These are phyloP conservation scores for Epithele typhae DNA, from an alignment of 768 basidiomycete genomes.

Conservation along the genomic window DNA sequence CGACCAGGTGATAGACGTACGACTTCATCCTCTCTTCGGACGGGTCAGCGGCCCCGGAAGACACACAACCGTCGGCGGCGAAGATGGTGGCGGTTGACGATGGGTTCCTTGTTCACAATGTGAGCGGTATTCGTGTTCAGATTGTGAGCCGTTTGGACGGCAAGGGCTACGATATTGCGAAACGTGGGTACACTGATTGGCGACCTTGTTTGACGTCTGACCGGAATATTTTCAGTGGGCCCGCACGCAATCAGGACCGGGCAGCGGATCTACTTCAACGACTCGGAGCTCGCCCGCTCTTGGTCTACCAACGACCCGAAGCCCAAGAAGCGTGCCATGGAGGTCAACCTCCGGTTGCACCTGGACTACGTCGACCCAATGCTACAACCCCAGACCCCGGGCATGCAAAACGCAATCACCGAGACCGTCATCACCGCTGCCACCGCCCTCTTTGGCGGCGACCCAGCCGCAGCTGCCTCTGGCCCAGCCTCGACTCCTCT, in stretches of 20 bases:
- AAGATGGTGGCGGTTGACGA: constrained; percentile 61
- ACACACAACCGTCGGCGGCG: constrained; percentile 58
- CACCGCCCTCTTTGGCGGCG: constrained; percentile 68
- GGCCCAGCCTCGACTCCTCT: constrained; percentile 24
- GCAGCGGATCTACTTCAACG: constrained; percentile 79
- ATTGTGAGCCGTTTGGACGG: constrained; percentile 79
- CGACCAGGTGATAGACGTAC: constrained; percentile 50
- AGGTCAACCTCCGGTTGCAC: constrained; percentile 58
- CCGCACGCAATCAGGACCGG: constrained; percentile 77
- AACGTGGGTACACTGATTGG: constrained; percentile 46
- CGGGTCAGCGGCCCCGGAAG: constrained; percentile 54
- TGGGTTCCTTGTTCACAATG: constrained; percentile 74
- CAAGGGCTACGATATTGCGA: constrained; percentile 82
- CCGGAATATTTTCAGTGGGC: constrained; percentile 50
- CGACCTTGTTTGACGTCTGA: background rate
- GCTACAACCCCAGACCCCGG: constrained; percentile 34
- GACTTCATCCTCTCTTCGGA: constrained; percentile 75
- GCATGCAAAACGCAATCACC: constrained; percentile 32
- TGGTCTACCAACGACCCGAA: constrained; percentile 12
- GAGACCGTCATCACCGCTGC: constrained; percentile 54
- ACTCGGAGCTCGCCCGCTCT: constrained; percentile 43
- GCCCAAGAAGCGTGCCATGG: constrained; percentile 29
- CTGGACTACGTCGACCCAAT: constrained; percentile 47
- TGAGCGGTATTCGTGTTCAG: constrained; percentile 73
- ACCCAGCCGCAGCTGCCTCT: constrained; percentile 36